Conservation (phyloP, 2,329 filamentous ascomycete species). For the Esteya vermicola region DNA sequence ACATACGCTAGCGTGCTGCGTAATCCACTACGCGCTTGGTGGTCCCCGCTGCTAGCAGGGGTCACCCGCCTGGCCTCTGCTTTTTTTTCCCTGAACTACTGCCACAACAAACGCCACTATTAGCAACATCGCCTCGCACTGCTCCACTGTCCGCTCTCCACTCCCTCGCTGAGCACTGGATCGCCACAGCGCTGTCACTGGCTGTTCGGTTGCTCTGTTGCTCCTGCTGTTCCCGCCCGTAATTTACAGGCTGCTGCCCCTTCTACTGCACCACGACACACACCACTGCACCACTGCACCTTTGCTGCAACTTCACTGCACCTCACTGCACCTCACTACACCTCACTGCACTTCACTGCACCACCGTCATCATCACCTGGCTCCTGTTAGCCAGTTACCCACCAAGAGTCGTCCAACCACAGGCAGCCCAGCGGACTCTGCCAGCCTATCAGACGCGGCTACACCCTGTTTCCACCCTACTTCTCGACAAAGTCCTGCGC, state of each 20-base stretch:
- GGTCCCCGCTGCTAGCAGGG: slow-evolving; percentile 9
- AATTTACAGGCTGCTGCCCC: too few relatives aligned
- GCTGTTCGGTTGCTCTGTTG: too few relatives aligned
- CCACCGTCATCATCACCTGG: too few relatives aligned
- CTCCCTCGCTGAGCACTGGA: not conserved
- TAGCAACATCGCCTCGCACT: slow-evolving; percentile 2
- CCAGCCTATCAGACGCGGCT: slow-evolving; percentile 5
- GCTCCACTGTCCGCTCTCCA: slow-evolving; percentile 1
- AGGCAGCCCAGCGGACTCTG: slow-evolving; percentile 1
- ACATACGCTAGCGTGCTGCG: slow-evolving; percentile 9
- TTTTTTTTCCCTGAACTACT: slow-evolving; percentile 4
- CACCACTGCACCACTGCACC: too few relatives aligned
- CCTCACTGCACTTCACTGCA: too few relatives aligned
- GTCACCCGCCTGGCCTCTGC: slow-evolving; percentile 6
- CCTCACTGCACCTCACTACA: too few relatives aligned
- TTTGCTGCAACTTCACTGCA: too few relatives aligned
- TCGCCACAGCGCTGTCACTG: too few relatives aligned
- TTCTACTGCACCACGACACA: not conserved
- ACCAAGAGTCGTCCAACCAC: too few relatives aligned
- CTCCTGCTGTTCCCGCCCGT: too few relatives aligned
- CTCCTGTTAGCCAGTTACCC: not conserved
- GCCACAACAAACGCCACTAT: slow-evolving; percentile 4
- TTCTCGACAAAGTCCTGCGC: not conserved
- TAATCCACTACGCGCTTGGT: slow-evolving; percentile 9
- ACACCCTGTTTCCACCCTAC: slow-evolving; percentile 4